Conservation (phyloP, 257 asterid genomes). For the Cordia subcordata region DNA sequence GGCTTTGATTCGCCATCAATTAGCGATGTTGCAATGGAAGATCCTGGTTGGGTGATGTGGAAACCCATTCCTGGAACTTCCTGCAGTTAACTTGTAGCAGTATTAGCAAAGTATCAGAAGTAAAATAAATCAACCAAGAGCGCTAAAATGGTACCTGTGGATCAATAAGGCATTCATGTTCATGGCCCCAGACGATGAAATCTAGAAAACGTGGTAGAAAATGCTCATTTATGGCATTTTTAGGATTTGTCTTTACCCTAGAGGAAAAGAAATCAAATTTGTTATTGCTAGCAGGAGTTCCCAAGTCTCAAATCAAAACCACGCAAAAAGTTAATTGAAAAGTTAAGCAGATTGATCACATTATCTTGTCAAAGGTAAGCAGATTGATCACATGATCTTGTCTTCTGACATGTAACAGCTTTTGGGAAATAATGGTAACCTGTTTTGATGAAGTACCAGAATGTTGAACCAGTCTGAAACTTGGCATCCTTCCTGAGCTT, state of each 20-base stretch:
- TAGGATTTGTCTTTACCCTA: constrained; percentile 96
- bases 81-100: constrained; percentile 34
- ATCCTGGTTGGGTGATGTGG: constrained; percentile 98
- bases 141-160: constrained; percentile 63
- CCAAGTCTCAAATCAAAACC: constrained; percentile 7
- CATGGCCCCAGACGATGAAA: constrained; percentile 98
- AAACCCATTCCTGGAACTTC: constrained; percentile 99
- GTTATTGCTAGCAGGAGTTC: constrained; percentile 9
- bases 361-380: background rate
- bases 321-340: constrained; percentile 9
- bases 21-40: constrained; percentile 95
- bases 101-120: constrained; percentile 20
- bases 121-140: constrained; percentile 14
- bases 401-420: background rate
- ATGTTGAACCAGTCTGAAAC: constrained; percentile 97
- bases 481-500: constrained; percentile 71
- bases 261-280: constrained; percentile 20
- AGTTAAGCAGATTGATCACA: constrained; percentile 7
- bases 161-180: constrained; percentile 96
- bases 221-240: constrained; percentile 97
- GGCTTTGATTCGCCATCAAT: constrained; percentile 98
- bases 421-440: constrained; percentile 32
- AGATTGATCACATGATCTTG: constrained; percentile 1
- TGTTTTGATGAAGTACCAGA: constrained; percentile 89
- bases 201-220: constrained; percentile 93